Base-by-base conservation (phyloP, 2,329 filamentous ascomycete genomes). In the Nigrospora sphaerica region DNA sequence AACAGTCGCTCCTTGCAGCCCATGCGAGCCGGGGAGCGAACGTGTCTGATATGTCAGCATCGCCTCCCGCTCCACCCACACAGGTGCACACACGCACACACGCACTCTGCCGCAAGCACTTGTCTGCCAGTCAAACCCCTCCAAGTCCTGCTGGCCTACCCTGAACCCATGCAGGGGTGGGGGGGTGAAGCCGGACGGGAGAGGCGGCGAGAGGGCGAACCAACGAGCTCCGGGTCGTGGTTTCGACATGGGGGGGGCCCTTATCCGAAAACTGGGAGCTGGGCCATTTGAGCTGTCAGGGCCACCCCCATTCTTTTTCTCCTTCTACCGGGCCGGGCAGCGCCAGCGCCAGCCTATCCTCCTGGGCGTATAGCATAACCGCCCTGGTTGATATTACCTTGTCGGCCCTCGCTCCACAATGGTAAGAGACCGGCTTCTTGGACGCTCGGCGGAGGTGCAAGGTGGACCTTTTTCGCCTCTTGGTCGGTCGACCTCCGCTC, bases 1-100 rank as follows among this genome's bases (percentile, higher is more conserved):
- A 44, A 44, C 42, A 44, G 42, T 19, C 42, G 33, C 42, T 37
- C 42, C 28, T 35, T 44, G 33, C 42, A 36, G 34, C 34, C 5
- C 34, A n/a, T 36, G 34, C 6, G 34, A 11, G 34, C 16, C 14
- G 34, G 16, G 16, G 13, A 6, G 3, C 6, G 34, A 4, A 11
- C 3, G 33, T 35, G 14, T 17, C 6, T 6, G 34, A 36, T 17
- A n/a, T 17, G 34, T 6, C 16, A 17, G 13, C 34, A 12, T n/a
- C 16, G 34, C 34, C 34, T 28, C 23, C 23, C 23, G 23, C 23
- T 28, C 23, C 23, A 28, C 23, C 6, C 7, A 28, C 4, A 28
- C 23, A 28, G n/a, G n/a, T n/a, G n/a, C 23, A 28, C 23, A 28
- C 23, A 28, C 23, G 10, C 7, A 28, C 12, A 36, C 34, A 14